These are phyloP conservation scores for Syzygium syzygioides DNA, from an alignment of 441 rosid species.

Conservation along the genomic window DNA sequence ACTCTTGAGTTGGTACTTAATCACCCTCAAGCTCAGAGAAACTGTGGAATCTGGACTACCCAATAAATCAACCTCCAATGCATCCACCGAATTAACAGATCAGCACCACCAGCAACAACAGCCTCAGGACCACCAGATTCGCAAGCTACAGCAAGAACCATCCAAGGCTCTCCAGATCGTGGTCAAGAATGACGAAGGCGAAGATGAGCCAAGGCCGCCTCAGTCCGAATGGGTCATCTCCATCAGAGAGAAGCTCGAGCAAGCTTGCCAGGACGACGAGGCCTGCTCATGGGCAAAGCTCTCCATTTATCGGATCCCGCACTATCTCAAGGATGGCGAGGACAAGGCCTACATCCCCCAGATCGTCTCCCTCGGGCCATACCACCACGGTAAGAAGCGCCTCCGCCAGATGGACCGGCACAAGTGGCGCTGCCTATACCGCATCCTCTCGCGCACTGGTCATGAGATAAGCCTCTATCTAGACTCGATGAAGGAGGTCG, in stretches of 20 bases:
- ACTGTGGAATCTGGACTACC: constrained; percentile 47
- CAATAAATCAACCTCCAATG: constrained; percentile 5
- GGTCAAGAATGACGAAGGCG: constrained; percentile 10
- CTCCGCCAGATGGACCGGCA: constrained; percentile 71
- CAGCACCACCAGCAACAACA: background rate
- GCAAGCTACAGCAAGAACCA: constrained; percentile 18
- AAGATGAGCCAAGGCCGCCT: constrained; percentile 21
- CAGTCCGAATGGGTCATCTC: constrained; percentile 61
- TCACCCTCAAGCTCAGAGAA: constrained; percentile 80
- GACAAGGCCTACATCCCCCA: constrained; percentile 77
- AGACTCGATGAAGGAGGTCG: constrained; percentile 55
- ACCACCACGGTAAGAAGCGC: constrained; percentile 65
- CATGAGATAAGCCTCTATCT: constrained; percentile 49
- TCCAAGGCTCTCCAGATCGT: constrained; percentile 19
- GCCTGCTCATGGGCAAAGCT: constrained; percentile 49
- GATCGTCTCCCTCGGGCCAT: constrained; percentile 75
- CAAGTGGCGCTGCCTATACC: constrained; percentile 74
- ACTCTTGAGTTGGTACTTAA: constrained; percentile 85
- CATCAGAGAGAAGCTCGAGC: constrained; percentile 51
- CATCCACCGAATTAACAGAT: constrained; percentile 18
- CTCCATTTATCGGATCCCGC: constrained; percentile 73
- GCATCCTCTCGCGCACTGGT: constrained; percentile 45
- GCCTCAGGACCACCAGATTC: constrained; percentile 11
- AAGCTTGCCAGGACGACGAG: constrained; percentile 62
- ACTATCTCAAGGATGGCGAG: constrained; percentile 64